phyloP scores from a whole-genome alignment of 179 eudicot species.

The Gypsophila paniculata region DNA sequence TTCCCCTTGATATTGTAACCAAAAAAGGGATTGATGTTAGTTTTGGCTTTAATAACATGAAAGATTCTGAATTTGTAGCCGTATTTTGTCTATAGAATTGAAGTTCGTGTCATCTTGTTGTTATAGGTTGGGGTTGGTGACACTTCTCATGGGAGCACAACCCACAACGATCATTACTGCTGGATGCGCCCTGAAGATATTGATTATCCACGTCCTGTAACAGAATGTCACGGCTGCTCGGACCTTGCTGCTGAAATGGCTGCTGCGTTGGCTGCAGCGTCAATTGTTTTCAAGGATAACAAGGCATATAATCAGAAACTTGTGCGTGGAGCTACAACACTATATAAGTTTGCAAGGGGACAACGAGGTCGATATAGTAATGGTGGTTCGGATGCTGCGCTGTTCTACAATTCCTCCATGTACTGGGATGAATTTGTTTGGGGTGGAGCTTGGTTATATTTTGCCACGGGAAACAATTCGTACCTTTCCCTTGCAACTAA shows the following conservation, averaged over 20 bases:
- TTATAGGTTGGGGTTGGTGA: conserved; percentile 80
- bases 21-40: not conserved
- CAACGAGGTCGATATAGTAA: conserved; percentile 74
- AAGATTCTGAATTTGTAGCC: not conserved
- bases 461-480: conserved; percentile 80
- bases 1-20: not conserved
- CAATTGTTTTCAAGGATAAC: conserved; percentile 89
- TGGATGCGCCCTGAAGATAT: conserved; percentile 95
- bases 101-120: conserved; percentile 1
- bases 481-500: conserved; percentile 74
- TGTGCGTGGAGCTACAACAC: conserved; percentile 78
- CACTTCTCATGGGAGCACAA: conserved; percentile 62
- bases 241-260: conserved; percentile 97
- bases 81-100: not conserved
- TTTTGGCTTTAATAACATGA: not conserved
- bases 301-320: conserved; percentile 91
- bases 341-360: conserved; percentile 60
- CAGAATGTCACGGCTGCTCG: conserved; percentile 51
- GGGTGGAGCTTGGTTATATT: conserved; percentile 91
- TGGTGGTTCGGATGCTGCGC: conserved; percentile 48
- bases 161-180: conserved; percentile 84
- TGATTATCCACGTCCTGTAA: conserved; percentile 58
- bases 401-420: conserved; percentile 71
- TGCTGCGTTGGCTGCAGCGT: conserved; percentile 84
- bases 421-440: conserved; percentile 93